Evolutionary conservation across 2,329 filamentous ascomycete species (phyloP).

Genomic region (Hypoxylon sp.): DNA sequence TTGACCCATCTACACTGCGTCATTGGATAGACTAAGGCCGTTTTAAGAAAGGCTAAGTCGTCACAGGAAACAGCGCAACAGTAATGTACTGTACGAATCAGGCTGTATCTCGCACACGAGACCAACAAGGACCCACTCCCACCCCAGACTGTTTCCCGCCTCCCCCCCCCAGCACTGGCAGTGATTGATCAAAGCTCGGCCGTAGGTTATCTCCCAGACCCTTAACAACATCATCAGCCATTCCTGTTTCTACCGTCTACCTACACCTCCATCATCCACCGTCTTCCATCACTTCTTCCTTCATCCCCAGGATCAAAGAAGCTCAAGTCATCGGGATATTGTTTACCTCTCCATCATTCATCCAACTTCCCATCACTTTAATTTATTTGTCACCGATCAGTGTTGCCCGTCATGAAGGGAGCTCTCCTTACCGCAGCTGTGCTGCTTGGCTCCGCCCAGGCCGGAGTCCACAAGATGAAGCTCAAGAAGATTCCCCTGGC

Average conservation of each 20-base stretch:
- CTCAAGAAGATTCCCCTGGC: constrained; percentile 94
- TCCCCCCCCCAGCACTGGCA: constrained; percentile 20
- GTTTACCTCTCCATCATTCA: constrained; percentile 2
- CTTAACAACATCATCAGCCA: constrained; percentile 40
- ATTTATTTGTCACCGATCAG: constrained; percentile 25
- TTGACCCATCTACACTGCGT: constrained; percentile 12
- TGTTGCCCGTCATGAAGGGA: constrained; percentile 81
- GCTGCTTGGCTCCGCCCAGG: constrained; percentile 85
- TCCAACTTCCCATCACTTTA: constrained; percentile 26
- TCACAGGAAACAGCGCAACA: constrained; percentile 28
- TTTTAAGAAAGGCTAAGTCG: constrained; percentile 22
- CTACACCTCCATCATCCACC: constrained; percentile 30
- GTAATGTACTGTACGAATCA: constrained; percentile 26
- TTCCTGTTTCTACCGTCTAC: constrained; percentile 30
- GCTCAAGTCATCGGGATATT: constrained; percentile 9
- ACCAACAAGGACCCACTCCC: constrained; percentile 34
- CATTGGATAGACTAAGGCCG: constrained; percentile 21
- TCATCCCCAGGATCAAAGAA: constrained; percentile 25
- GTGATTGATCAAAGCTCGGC: constrained; percentile 34
- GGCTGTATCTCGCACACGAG: constrained; percentile 36
- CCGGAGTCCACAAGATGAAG: constrained; percentile 94
- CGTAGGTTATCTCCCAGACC: constrained; percentile 40
- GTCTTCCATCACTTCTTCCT: constrained; percentile 26
- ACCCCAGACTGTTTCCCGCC: constrained; percentile 31
- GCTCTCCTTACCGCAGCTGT: constrained; percentile 80